phyloP scores from a whole-genome alignment of 306 rosid genomes.

The Ormosia emarginata region DNA sequence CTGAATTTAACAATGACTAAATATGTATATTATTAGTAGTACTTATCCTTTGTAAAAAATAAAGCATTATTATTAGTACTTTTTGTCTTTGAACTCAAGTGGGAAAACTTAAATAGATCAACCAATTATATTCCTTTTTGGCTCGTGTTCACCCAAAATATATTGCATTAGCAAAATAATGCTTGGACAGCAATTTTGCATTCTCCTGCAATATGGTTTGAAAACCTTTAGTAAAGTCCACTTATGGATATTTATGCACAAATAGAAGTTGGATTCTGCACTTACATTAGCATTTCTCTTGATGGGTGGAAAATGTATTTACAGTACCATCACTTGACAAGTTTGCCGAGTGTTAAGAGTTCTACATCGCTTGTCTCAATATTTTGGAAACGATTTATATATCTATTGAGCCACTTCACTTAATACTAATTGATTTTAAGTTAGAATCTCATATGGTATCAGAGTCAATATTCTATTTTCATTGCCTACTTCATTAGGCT shows the following conservation, averaged over 20 bases:
- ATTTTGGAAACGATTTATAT: too few relatives aligned
- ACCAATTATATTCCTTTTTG: neutral
- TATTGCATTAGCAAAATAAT: neutral
- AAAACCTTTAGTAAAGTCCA: neutral
- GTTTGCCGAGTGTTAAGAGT: constrained; percentile 55
- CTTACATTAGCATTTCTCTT: constrained; percentile 9
- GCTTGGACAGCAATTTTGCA: constrained; percentile 5
- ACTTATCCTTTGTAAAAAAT: neutral
- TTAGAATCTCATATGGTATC: too few relatives aligned
- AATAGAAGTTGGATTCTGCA: neutral
- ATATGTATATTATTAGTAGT: neutral
- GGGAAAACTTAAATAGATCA: neutral
- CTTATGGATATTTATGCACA: neutral
- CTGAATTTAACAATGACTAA: neutral
- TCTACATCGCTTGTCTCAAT: too few relatives aligned
- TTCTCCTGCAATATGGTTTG: constrained; percentile 1
- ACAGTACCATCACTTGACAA: constrained; percentile 81
- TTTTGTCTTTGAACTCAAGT: neutral
- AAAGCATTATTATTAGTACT: neutral
- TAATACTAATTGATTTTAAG: too few relatives aligned
- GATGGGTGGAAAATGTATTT: constrained; percentile 27
- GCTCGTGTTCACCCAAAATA: neutral
- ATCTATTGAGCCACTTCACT: too few relatives aligned
- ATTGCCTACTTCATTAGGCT: too few relatives aligned
- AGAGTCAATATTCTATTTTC: too few relatives aligned